phyloP scores from a whole-genome alignment of 495 filamentous ascomycete species.

The Penicillium goetzii region DNA sequence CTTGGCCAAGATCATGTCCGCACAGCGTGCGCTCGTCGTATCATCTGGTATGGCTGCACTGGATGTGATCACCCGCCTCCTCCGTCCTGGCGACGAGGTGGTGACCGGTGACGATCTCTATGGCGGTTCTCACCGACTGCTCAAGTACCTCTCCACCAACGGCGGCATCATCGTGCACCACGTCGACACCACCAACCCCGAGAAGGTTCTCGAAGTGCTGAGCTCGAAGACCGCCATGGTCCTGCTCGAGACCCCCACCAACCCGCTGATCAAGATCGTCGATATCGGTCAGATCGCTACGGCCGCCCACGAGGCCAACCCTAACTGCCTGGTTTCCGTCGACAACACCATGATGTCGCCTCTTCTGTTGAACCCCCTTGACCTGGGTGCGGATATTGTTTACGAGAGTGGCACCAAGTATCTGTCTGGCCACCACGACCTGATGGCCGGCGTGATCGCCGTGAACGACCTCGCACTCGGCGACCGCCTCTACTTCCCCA shows the following conservation, averaged over 20 bases:
- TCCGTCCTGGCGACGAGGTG: conserved; percentile 94
- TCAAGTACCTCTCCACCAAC: conserved; percentile 87
- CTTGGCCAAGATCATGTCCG: conserved; percentile 97
- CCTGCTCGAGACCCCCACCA: conserved; percentile 93
- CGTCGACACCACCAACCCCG: conserved; percentile 83
- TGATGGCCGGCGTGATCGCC: conserved; percentile 97
- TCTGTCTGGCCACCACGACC: conserved; percentile 94
- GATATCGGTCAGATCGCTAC: conserved; percentile 81
- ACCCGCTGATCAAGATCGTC: conserved; percentile 96
- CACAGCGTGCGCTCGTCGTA: conserved; percentile 86
- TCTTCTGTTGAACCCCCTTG: conserved; percentile 86
- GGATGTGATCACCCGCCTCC: conserved; percentile 92
- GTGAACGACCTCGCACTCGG: conserved; percentile 79
- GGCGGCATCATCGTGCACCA: conserved; percentile 92
- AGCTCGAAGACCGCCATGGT: conserved; percentile 89
- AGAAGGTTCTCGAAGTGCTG: conserved; percentile 68
- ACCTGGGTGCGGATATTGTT: conserved; percentile 91
- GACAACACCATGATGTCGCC: conserved; percentile 99
- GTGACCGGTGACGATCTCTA: conserved; percentile 97
- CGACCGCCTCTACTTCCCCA: conserved; percentile 91
- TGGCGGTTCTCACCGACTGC: conserved; percentile 90
- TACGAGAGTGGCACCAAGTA: conserved; percentile 99
- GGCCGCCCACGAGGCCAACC: conserved; percentile 74
- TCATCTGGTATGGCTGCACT: conserved; percentile 96
- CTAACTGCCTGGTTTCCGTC: conserved; percentile 82